Conservation (phyloP, 345 rosid genomes). For the Adansonia digitata region DNA sequence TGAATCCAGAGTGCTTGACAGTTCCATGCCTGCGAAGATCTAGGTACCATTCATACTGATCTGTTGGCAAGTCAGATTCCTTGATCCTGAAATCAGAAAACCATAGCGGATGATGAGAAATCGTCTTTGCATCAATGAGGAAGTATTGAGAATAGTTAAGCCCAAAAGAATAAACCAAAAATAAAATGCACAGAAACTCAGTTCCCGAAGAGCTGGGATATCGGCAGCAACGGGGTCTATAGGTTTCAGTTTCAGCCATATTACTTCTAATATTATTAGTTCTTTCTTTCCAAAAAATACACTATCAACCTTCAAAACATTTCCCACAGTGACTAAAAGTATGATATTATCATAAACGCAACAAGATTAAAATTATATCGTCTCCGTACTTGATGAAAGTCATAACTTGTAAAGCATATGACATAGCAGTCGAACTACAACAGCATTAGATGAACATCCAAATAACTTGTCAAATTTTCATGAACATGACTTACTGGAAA, state of each 20-base stretch:
- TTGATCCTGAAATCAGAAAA: conserved; percentile 41
- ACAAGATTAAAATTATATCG: not conserved
- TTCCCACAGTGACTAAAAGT: not conserved
- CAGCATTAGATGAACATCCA: not conserved
- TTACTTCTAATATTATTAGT: not conserved
- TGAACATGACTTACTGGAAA: not conserved
- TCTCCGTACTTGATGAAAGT: not conserved
- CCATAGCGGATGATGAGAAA: not conserved
- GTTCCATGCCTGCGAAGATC: conserved; percentile 83
- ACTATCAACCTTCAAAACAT: not conserved
- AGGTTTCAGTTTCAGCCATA: not conserved
- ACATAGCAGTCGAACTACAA: not conserved
- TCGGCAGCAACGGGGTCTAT: not conserved
- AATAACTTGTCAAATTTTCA: not conserved
- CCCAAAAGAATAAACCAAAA: not conserved
- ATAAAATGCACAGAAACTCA: not conserved
- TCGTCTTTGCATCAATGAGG: not conserved
- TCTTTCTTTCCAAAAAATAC: not conserved
- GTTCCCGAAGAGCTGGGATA: not conserved
- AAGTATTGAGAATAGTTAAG: not conserved
- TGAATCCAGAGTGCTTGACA: conserved; percentile 70
- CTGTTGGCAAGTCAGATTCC: conserved; percentile 42
- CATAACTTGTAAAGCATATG: not conserved
- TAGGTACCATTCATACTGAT: conserved; percentile 73
- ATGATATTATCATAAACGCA: not conserved